Evolutionary conservation across 306 rosid genomes (phyloP).

Genomic region (Acacia melanoxylon): DNA sequence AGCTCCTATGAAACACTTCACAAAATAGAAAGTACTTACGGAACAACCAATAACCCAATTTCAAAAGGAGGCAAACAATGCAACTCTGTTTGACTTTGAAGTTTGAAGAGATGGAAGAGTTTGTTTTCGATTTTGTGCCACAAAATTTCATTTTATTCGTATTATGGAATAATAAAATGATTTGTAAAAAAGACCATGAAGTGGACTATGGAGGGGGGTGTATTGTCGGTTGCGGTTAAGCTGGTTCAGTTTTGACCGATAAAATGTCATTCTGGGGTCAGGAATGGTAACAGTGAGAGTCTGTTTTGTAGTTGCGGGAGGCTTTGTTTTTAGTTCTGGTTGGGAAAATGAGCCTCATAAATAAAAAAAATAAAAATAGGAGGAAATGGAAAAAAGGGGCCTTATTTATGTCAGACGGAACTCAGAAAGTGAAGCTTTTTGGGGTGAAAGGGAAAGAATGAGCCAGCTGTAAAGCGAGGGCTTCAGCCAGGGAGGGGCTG

Average conservation of each 20-base stretch:
- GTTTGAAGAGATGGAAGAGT: not conserved
- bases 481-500: not conserved
- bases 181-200: not conserved
- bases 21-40: not conserved
- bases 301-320: not conserved
- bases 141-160: not conserved
- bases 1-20: not conserved
- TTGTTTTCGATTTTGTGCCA: not conserved
- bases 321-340: not conserved
- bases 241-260: not conserved
- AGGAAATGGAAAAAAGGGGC: not conserved
- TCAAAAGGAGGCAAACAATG: not conserved
- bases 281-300: not conserved
- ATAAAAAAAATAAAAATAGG: not conserved
- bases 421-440: slow-evolving; percentile 3
- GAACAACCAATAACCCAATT: not conserved
- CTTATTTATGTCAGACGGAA: not conserved
- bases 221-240: not conserved
- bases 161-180: not conserved
- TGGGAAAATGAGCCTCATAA: not conserved
- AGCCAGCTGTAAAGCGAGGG: slow-evolving; percentile 17
- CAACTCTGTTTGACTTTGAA: not conserved
- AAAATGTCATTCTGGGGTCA: not conserved
- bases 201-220: not conserved
- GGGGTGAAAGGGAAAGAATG: not conserved